phyloP scores from a whole-genome alignment of 2,329 filamentous ascomycete species.

The Epichloe uncinata region DNA sequence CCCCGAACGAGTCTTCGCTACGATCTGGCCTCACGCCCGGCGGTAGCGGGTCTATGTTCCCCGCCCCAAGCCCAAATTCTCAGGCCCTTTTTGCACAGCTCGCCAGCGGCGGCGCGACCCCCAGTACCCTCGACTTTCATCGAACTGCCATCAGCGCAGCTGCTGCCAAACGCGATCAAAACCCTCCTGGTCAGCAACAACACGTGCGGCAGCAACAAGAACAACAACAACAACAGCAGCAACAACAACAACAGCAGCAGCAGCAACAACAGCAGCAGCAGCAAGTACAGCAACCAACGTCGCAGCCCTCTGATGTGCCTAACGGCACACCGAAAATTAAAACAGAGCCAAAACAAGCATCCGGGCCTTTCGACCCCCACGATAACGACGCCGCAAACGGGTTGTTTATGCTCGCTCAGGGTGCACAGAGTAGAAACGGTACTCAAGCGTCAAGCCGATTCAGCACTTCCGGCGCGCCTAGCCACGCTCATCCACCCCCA shows the following conservation, averaged over 20 bases:
- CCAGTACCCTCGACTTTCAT: slow-evolving; percentile 86
- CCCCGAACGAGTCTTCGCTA: slow-evolving; percentile 90
- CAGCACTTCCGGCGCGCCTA: slow-evolving; percentile 30
- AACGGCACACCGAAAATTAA: slow-evolving; percentile 29
- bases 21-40: slow-evolving; percentile 87
- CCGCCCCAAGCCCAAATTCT: slow-evolving; percentile 75
- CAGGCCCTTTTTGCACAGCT: slow-evolving; percentile 70
- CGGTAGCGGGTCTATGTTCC: slow-evolving; percentile 94
- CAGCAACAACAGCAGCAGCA: slow-evolving; percentile 13
- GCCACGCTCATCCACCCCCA: slow-evolving; percentile 35
- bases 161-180: slow-evolving; percentile 44
- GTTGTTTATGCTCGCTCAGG: slow-evolving; percentile 73
- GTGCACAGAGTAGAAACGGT: slow-evolving; percentile 53
- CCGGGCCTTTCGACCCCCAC: slow-evolving; percentile 65
- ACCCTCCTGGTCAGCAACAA: slow-evolving; percentile 12
- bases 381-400: slow-evolving; percentile 95
- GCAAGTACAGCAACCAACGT: slow-evolving; percentile 21
- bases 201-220: slow-evolving; percentile 23
- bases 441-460: slow-evolving; percentile 37
- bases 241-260: neutral
- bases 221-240: slow-evolving; percentile 16
- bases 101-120: slow-evolving; percentile 71
- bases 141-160: slow-evolving; percentile 78
- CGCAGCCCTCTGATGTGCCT: slow-evolving; percentile 41
- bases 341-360: slow-evolving; percentile 34